Evolutionary conservation across 495 filamentous ascomycete species (phyloP).

Genomic region (Cairneyella variabilis): DNA sequence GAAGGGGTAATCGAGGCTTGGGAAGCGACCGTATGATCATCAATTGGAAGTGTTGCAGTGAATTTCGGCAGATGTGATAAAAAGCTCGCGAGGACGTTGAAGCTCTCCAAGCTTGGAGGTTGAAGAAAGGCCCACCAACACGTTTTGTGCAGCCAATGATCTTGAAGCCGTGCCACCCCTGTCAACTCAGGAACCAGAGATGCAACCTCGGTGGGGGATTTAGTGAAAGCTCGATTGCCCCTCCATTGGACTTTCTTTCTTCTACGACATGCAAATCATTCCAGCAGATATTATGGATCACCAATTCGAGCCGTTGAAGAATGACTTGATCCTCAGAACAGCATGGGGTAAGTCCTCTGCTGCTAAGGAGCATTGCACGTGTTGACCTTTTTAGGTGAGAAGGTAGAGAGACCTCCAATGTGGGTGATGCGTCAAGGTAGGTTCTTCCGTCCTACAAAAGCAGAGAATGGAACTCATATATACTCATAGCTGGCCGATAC

Average conservation of each 20-base stretch:
- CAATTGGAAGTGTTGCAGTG: too few species aligned
- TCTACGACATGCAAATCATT: too few species aligned
- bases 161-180: background rate
- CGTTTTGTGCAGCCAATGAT: too few species aligned
- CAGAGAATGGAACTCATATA: conserved; percentile 9
- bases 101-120: too few species aligned
- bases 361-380: background rate
- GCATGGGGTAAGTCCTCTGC: conserved; percentile 63
- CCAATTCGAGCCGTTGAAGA: conserved; percentile 76
- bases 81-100: background rate
- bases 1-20: too few species aligned
- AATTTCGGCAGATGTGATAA: background rate
- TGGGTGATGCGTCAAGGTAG: conserved; percentile 99
- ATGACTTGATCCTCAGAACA: conserved; percentile 84
- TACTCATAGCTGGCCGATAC: conserved; percentile 77
- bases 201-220: background rate
- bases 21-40: too few species aligned
- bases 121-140: too few species aligned
- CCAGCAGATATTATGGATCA: conserved; percentile 42
- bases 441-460: conserved; percentile 3
- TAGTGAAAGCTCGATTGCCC: background rate
- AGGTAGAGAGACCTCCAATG: conserved; percentile 85
- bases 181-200: background rate
- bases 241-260: too few species aligned
- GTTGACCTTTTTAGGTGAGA: conserved; percentile 58